Evolutionary conservation across 2,329 filamentous ascomycete species (phyloP).

Genomic region (Pseudophaeomoniella oleicola): DNA sequence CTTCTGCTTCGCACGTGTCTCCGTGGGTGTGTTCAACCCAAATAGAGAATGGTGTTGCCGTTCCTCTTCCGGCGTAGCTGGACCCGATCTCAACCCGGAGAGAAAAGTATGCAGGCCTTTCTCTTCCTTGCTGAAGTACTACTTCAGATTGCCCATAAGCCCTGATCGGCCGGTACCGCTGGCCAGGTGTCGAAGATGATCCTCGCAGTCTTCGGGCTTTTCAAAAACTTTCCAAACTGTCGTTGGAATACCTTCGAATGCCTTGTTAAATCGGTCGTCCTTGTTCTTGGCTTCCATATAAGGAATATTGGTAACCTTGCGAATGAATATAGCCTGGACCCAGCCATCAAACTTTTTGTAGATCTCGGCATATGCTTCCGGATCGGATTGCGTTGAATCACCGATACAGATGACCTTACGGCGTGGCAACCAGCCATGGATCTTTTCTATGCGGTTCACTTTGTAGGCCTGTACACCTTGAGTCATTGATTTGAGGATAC

Average conservation of each 20-base stretch:
- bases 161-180: no score
- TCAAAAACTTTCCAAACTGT: constrained; percentile 72
- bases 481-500: constrained; percentile 65
- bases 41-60: no score
- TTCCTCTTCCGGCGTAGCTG: no score
- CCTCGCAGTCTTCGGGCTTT: constrained; percentile 50
- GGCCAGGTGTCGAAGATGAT: constrained; percentile 11
- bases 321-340: constrained; percentile 72
- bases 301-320: constrained; percentile 65
- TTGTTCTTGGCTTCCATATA: constrained; percentile 63
- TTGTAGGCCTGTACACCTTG: constrained; percentile 78
- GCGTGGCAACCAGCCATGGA: constrained; percentile 64
- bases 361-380: constrained; percentile 75
- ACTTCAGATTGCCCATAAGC: no score
- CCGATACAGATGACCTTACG: constrained; percentile 73
- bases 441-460: constrained; percentile 59
- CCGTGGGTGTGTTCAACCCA: no score
- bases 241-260: constrained; percentile 61
- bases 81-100: no score
- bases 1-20: no score
- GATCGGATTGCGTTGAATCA: constrained; percentile 83
- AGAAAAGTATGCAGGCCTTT: no score
- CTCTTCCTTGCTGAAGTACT: no score
- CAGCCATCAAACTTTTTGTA: constrained; percentile 52
- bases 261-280: constrained; percentile 61